Base-by-base conservation (phyloP, 2,329 filamentous ascomycete species). In the Diaporthe humulicola region DNA sequence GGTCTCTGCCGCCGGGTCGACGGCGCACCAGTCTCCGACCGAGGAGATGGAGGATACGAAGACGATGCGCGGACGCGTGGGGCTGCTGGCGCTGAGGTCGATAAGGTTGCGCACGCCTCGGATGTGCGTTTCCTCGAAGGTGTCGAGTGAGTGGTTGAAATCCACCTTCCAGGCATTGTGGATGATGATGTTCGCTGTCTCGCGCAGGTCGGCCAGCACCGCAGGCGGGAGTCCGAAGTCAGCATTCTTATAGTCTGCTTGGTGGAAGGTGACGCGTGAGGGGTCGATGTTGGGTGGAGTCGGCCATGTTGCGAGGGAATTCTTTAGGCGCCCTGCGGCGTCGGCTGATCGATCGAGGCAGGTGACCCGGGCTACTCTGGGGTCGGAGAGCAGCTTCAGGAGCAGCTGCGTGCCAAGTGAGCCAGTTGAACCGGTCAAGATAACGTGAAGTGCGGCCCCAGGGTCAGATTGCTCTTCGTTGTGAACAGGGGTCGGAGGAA, bases 371-470 rank as follows among this genome's bases (percentile, higher is more conserved):
- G 57, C 74, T 4, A 84, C 77, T 2, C 52, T 71, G 1, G 77
- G 66, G 14, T 81, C 77, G 10, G 52, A 71, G 5, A 84, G 78
- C 2, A 84, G 74, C 19, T 74, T 74, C 22, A 81, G 75, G 0
- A 84, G 79, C 4, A 84, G 67, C 71, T 82, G 82, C 36, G 78
- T 81, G 2, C 83, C 83, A 0, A 84, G 77, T 0, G 81, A 80
- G 17, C 82, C 83, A 2, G 83, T 84, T 0, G 80, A 80, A 2
- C 83, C 83, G 5, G 83, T 84, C 19, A 84, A 66, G 22, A 82
- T 76, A 10, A 84, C 73, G 5, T 80, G 67, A 3, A 36, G 6
- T 69, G 67, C 42, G 75, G 66, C 36, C 72, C 75, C 1, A 76
- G 66, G n/a, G 61, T 75, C 36, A 75, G 38, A 42, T 30, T 73